These are phyloP conservation scores for Penicillium glabrum DNA, from an alignment of 2,329 filamentous ascomycete genomes.

Conservation along the genomic window DNA sequence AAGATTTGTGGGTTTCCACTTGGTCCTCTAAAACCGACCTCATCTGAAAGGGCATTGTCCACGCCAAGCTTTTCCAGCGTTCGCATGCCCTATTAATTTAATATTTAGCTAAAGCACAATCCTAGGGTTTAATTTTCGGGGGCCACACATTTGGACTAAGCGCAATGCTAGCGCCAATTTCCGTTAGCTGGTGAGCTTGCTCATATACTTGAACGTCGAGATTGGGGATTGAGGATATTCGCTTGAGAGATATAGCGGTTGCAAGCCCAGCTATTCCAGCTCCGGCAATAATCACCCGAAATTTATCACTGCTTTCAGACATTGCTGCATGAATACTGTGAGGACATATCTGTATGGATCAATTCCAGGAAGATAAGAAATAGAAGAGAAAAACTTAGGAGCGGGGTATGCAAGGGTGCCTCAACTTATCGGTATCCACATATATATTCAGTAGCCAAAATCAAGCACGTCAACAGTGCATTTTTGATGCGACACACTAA, in stretches of 20 bases:
- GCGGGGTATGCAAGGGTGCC: background rate
- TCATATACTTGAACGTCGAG: conserved; percentile 54
- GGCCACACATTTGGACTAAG: conserved; percentile 48
- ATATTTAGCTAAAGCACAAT: background rate
- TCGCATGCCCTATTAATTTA: conserved; percentile 39
- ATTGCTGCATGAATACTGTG: background rate
- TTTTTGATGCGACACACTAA: conserved; percentile 1
- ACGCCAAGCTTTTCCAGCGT: conserved; percentile 54
- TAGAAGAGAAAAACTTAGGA: background rate
- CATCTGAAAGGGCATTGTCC: conserved; percentile 45
- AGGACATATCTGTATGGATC: too few relatives aligned
- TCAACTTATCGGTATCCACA: background rate
- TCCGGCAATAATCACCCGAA: conserved; percentile 49
- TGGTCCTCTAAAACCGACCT: conserved; percentile 42
- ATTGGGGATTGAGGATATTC: conserved; percentile 17
- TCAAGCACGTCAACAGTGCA: conserved; percentile 28
- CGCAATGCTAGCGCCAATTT: conserved; percentile 18
- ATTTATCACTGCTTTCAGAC: background rate
- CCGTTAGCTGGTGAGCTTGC: conserved; percentile 38
- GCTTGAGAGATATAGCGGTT: conserved; percentile 46
- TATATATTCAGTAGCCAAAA: background rate
- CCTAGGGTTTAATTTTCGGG: background rate
- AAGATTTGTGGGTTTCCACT: conserved; percentile 49
- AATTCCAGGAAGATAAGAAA: background rate
- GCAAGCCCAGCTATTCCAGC: conserved; percentile 53